Percentiles rank a stretch among this genome's conserved stretches.
Evolutionary conservation across 2,329 filamentous ascomycete genomes (phyloP).

Genomic region (Magnaporthales sp.): DNA sequence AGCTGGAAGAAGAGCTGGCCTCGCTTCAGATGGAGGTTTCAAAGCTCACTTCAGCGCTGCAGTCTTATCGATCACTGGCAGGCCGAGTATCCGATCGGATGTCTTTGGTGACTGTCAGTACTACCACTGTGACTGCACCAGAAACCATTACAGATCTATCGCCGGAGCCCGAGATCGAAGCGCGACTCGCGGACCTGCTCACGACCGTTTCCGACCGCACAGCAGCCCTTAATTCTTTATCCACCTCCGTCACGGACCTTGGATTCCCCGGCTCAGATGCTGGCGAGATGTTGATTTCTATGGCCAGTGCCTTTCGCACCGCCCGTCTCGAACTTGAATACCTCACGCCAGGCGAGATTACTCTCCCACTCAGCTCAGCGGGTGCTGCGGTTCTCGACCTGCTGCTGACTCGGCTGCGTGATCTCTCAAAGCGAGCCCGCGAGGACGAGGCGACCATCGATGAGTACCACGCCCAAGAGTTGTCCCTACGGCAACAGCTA

Average conservation of each 20-base stretch:
- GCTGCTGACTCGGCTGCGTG: conserved; percentile 39
- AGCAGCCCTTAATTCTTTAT: conserved; percentile 34
- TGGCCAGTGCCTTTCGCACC: conserved; percentile 41
- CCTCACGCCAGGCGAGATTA: conserved; percentile 48
- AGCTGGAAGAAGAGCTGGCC: conserved; percentile 35
- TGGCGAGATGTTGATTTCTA: conserved; percentile 36
- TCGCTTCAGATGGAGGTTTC: conserved; percentile 38
- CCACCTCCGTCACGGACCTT: conserved; percentile 33
- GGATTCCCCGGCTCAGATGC: conserved; percentile 42
- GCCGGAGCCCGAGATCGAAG: conserved; percentile 27
- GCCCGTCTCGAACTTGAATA: conserved; percentile 55
- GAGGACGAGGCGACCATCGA: conserved; percentile 47
- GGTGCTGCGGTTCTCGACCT: conserved; percentile 49
- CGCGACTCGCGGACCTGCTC: conserved; percentile 32
- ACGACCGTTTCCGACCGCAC: conserved; percentile 39
- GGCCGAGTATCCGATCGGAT: conserved; percentile 27
- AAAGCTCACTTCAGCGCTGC: conserved; percentile 37
- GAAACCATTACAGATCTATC: conserved; percentile 6
- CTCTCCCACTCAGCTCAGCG: conserved; percentile 40
- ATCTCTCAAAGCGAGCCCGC: conserved; percentile 34
- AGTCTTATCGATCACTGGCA: conserved; percentile 35
- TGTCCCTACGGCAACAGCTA: conserved; percentile 47
- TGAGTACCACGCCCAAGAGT: conserved; percentile 49
- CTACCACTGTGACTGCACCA: not conserved
- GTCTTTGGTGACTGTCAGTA: conserved; percentile 12